A percentile compares a stretch with the other conserved stretches of the same genome.
phyloP scores from a whole-genome alignment of 495 filamentous ascomycete species.

The Penicillium manginii region DNA sequence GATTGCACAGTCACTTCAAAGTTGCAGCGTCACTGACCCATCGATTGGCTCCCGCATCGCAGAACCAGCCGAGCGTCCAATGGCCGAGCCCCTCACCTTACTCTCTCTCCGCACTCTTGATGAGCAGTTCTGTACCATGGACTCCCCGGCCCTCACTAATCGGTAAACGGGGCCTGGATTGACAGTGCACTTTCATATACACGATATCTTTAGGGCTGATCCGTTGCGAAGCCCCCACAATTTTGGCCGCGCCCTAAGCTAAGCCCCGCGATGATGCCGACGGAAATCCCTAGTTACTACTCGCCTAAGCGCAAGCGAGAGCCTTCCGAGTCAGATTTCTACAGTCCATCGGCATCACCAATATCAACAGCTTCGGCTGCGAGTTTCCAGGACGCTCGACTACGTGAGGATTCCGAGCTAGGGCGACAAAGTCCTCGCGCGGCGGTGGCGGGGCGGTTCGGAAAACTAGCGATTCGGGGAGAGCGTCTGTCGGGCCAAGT shows the following conservation, averaged over 20 bases:
- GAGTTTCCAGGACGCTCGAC: constrained; percentile 39
- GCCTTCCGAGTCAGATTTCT: constrained; percentile 38
- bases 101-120: constrained; percentile 27
- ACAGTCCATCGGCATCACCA: constrained; percentile 42
- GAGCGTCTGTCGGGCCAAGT: constrained; percentile 35
- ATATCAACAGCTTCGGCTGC: constrained; percentile 37
- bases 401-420: constrained; percentile 40
- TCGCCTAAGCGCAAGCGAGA: constrained; percentile 51
- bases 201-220: constrained; percentile 16
- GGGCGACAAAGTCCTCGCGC: constrained; percentile 62
- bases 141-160: constrained; percentile 15
- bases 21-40: not conserved
- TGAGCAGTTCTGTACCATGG: constrained; percentile 12
- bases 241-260: constrained; percentile 21
- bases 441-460: constrained; percentile 65
- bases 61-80: constrained; percentile 16
- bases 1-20: not conserved
- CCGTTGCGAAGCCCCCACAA: constrained; percentile 31
- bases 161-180: constrained; percentile 11
- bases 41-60: constrained; percentile 20
- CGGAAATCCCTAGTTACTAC: constrained; percentile 26
- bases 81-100: constrained; percentile 26
- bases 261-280: constrained; percentile 42
- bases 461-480: constrained; percentile 61
- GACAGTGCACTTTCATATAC: constrained; percentile 10